Base-by-base conservation (phyloP, 345 rosid species). In the Nasturtium officinale region DNA sequence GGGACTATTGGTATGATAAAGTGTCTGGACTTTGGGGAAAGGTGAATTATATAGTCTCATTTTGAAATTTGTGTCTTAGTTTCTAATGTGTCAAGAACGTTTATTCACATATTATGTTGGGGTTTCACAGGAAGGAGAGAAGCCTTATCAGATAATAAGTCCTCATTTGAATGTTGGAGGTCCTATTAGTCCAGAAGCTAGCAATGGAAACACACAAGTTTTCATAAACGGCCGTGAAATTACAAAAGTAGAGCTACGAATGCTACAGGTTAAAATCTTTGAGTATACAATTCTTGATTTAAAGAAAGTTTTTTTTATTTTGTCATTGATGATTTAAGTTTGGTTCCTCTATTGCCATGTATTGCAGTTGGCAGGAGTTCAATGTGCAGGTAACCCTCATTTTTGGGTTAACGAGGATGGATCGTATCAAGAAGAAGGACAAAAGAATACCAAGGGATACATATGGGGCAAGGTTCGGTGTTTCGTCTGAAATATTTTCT, bases 381-480 rank as follows among this genome's bases (percentile, higher is more conserved):
- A 96, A 9, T 92, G 98, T 81, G 99, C 99, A 13, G 99, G 99
- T 40, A 96, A 96, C 53, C 99, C 99, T 3, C 99, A 96, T 84
- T 96, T 92, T 76, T 96, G 99, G 99, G 98, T 96, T 66, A 96
- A 92, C 29, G 99, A 96, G 59, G 99, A 96, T 76, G 99, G 99
- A 17, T 96, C 99, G 7, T 96, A 96, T 82, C 98, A 90, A 83
- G 99, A 96, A 79, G 99, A 96, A 86, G 99, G 99, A 45, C 99
- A 96, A 72, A 96, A 87, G 83, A 96, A 92, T 73, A 90, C 96
- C 6, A 96, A 84, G 74, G 99, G 99, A 77, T 92, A 87, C 78
- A 92, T 96, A 73, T 96, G 99, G 99, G 98, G 99, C 69, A 96
- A 89, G 90, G 99, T 96, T 85, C 52, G 74, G 37, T 59, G 57